phyloP scores from a whole-genome alignment of 768 basidiomycete species.

The Lactifluus rugatus region DNA sequence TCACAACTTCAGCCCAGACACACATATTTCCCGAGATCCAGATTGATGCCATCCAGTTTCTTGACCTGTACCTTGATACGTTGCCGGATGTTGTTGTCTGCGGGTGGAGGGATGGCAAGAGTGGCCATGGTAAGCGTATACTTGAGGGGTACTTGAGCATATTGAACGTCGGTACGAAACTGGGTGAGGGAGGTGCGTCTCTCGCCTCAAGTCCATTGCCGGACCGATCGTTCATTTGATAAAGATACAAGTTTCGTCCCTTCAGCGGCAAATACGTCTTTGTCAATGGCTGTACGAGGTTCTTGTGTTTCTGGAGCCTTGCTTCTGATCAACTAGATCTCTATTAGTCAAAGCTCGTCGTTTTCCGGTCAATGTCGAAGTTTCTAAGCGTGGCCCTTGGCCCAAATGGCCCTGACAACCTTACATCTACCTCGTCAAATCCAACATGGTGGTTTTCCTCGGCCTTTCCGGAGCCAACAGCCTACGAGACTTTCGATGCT shows the following conservation, averaged over 20 bases:
- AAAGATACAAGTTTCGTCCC: constrained; percentile 27
- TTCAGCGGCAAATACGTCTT: constrained; percentile 52
- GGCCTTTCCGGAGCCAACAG: constrained; percentile 43
- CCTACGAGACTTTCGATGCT: constrained; percentile 46
- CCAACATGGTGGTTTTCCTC: constrained; percentile 57
- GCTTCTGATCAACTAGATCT: constrained; percentile 4
- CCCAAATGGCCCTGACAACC: constrained; percentile 1
- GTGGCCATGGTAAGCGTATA: constrained; percentile 50
- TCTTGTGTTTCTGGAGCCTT: neutral
- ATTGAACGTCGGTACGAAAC: constrained; percentile 56
- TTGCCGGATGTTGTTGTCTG: constrained; percentile 58
- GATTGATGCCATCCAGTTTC: constrained; percentile 75
- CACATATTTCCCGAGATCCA: constrained; percentile 95
- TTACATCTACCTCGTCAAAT: constrained; percentile 21
- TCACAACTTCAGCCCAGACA: constrained; percentile 82
- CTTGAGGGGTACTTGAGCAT: constrained; percentile 77
- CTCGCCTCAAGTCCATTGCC: neutral
- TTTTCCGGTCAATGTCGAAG: constrained; percentile 57
- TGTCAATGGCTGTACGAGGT: constrained; percentile 50
- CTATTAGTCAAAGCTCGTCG: constrained; percentile 64
- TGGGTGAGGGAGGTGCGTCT: constrained; percentile 42
- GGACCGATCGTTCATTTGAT: constrained; percentile 18
- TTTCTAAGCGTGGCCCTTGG: constrained; percentile 46
- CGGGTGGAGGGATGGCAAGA: constrained; percentile 52
- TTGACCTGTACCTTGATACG: constrained; percentile 62